Evolutionary conservation across 352 stramenopile species (phyloP).

Genomic region (Globisporangium okanoganense): DNA sequence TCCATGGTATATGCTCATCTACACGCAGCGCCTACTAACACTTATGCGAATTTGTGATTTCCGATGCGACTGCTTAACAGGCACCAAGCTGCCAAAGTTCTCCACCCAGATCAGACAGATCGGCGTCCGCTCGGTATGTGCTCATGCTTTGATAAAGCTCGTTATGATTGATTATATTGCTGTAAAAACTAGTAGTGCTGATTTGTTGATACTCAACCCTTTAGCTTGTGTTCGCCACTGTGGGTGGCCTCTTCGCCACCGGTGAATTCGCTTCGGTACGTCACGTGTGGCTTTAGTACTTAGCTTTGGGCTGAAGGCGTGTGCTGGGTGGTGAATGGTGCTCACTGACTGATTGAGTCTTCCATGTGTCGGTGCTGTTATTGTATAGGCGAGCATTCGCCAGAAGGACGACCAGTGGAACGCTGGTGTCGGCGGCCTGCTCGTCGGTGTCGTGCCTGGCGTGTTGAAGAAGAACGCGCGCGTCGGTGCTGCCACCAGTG

Average conservation of each 20-base stretch:
- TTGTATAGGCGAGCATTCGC: conserved; percentile 41
- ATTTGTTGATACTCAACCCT: neutral
- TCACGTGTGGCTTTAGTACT: neutral
- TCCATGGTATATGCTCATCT: neutral
- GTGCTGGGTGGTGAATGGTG: neutral
- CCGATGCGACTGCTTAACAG: conserved; percentile 21
- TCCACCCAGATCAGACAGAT: conserved; percentile 75
- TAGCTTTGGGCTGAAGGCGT: neutral
- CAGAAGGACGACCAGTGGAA: conserved; percentile 74
- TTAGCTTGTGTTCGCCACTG: conserved; percentile 69
- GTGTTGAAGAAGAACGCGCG: conserved; percentile 78
- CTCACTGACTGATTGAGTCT: neutral
- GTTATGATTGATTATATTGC: neutral
- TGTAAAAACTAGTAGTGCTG: neutral
- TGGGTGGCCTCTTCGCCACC: conserved; percentile 61
- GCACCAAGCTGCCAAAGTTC: conserved; percentile 79
- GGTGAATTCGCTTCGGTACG: conserved; percentile 53
- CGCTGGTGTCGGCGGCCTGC: conserved; percentile 53
- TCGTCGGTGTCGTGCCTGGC: conserved; percentile 63
- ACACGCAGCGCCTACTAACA: neutral
- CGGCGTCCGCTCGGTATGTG: conserved; percentile 62
- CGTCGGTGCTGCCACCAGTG: conserved; percentile 41
- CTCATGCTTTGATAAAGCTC: neutral
- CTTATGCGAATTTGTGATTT: neutral
- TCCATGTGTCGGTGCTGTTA: neutral